These are phyloP conservation scores for Takakia lepidozioides DNA, from an alignment of 225 moss, liverwort and hornwort species.

Conservation along the genomic window DNA sequence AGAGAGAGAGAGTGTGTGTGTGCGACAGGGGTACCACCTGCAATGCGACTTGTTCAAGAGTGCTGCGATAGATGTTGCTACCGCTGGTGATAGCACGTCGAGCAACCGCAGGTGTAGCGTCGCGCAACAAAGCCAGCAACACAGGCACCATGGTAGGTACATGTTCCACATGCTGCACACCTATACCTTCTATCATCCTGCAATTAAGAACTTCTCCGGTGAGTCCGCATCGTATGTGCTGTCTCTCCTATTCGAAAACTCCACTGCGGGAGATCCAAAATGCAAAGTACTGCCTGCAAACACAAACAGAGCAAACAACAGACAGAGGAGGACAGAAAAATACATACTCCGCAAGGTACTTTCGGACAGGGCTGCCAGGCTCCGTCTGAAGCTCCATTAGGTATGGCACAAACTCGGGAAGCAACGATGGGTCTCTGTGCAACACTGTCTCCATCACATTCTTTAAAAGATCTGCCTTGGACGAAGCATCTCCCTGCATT, in stretches of 20 bases:
- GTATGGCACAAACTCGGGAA: slow-evolving; percentile 78
- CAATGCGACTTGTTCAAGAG: slow-evolving; percentile 82
- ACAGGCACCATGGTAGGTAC: slow-evolving; percentile 77
- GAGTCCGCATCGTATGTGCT: slow-evolving; percentile 6
- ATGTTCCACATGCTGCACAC: slow-evolving; percentile 60
- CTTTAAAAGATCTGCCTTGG: slow-evolving; percentile 78
- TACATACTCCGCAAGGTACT: slow-evolving; percentile 90
- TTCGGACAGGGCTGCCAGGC: slow-evolving; percentile 70
- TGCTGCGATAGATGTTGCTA: slow-evolving; percentile 73
- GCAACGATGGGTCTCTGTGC: slow-evolving; percentile 67
- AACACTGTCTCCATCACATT: slow-evolving; percentile 75
- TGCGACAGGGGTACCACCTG: too few species aligned
- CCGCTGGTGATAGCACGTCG: slow-evolving; percentile 91
- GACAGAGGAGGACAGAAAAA: slow-evolving; percentile 3
- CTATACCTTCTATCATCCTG: slow-evolving; percentile 97
- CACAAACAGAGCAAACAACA: background rate
- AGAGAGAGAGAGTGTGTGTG: too few species aligned
- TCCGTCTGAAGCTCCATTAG: slow-evolving; percentile 89
- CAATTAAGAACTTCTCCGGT: slow-evolving; percentile 20
- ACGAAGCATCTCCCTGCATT: slow-evolving; percentile 54
- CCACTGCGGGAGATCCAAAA: background rate
- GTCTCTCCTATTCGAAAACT: slow-evolving; percentile 3
- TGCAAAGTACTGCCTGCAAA: background rate
- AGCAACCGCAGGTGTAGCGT: slow-evolving; percentile 83
- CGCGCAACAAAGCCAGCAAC: slow-evolving; percentile 70